A percentile compares a stretch with the other conserved stretches of the same genome.
These are phyloP conservation scores for Annulohypoxylon bovei DNA, from an alignment of 495 filamentous ascomycete genomes.

Conservation along the genomic window DNA sequence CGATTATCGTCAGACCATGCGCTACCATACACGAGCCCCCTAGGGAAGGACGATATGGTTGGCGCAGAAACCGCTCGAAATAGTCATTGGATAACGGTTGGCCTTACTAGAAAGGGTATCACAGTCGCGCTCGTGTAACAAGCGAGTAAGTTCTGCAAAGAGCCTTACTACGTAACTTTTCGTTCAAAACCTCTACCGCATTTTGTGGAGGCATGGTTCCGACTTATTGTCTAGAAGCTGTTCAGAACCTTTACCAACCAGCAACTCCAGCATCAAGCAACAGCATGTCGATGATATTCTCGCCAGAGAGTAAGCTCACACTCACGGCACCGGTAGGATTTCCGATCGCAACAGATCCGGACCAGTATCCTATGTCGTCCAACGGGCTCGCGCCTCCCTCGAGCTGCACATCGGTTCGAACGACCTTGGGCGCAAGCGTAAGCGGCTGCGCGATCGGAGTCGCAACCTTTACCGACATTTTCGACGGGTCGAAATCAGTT, in stretches of 20 bases:
- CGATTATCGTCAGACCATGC: conserved; percentile 2
- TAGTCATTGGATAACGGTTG: conserved; percentile 26
- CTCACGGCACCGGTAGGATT: conserved; percentile 36
- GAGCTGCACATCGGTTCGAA: conserved; percentile 19
- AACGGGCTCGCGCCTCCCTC: conserved; percentile 22
- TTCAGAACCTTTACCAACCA: conserved; percentile 36
- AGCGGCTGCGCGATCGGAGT: conserved; percentile 42
- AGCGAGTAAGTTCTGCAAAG: conserved; percentile 4
- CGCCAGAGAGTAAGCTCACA: conserved; percentile 26
- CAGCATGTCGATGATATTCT: conserved; percentile 37
- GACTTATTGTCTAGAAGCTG: not conserved
- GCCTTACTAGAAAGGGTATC: conserved; percentile 27
- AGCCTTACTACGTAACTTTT: conserved; percentile 14
- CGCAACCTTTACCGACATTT: conserved; percentile 31
- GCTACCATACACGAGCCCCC: not conserved
- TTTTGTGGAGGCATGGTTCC: not conserved
- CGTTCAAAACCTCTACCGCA: not conserved
- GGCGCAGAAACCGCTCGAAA: not conserved
- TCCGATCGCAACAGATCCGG: conserved; percentile 27
- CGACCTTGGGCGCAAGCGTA: conserved; percentile 46
- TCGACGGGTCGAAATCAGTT: conserved; percentile 11
- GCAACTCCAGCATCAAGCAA: conserved; percentile 39
- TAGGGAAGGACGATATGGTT: not conserved
- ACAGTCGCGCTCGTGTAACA: conserved; percentile 2
- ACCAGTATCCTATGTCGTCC: conserved; percentile 27